A percentile compares a stretch with the other conserved stretches of the same genome.
These are phyloP conservation scores for Toxoplasma gondii DNA, from an alignment of 169 alveolate genomes.

Conservation along the genomic window DNA sequence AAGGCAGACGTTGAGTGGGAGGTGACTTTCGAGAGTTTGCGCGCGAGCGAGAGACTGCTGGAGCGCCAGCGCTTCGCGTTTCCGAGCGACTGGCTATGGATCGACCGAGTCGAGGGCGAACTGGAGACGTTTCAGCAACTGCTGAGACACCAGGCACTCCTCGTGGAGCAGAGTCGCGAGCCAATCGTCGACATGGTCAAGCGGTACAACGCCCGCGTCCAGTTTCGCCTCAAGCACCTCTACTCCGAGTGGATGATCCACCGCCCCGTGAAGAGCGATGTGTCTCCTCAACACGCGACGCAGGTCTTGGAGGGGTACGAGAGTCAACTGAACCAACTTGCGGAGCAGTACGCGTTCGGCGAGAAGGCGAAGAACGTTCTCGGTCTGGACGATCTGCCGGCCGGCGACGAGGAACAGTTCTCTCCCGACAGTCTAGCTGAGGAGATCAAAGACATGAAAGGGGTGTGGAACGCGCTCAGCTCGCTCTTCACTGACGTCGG, in stretches of 20 bases:
- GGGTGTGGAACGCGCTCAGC: conserved; percentile 89
- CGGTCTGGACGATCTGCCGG: conserved; percentile 39
- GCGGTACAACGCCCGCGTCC: conserved; percentile 43
- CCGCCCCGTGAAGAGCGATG: conserved; percentile 63
- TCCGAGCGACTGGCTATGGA: conserved; percentile 92
- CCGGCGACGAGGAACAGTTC: conserved; percentile 46
- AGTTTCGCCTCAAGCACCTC: conserved; percentile 62
- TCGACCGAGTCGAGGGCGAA: conserved; percentile 93
- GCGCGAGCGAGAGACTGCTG: conserved; percentile 89
- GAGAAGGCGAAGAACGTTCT: conserved; percentile 58
- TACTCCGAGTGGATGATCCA: conserved; percentile 67
- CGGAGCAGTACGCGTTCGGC: conserved; percentile 46
- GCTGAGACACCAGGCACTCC: conserved; percentile 67
- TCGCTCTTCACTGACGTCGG: conserved; percentile 81
- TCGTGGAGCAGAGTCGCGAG: conserved; percentile 53
- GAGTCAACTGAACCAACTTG: conserved; percentile 43
- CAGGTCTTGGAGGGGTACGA: conserved; percentile 48
- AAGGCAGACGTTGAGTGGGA: conserved; percentile 87
- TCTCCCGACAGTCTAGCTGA: conserved; percentile 83
- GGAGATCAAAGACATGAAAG: conserved; percentile 85
- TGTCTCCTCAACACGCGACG: conserved; percentile 64
- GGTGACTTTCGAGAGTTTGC: conserved; percentile 86
- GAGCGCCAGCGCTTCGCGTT: conserved; percentile 91
- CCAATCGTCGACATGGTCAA: conserved; percentile 52
- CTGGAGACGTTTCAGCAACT: conserved; percentile 89